Evolutionary conservation across 371 early-diverging fungal genomes (phyloP).

Genomic region (Syncephalastrum monosporum): DNA sequence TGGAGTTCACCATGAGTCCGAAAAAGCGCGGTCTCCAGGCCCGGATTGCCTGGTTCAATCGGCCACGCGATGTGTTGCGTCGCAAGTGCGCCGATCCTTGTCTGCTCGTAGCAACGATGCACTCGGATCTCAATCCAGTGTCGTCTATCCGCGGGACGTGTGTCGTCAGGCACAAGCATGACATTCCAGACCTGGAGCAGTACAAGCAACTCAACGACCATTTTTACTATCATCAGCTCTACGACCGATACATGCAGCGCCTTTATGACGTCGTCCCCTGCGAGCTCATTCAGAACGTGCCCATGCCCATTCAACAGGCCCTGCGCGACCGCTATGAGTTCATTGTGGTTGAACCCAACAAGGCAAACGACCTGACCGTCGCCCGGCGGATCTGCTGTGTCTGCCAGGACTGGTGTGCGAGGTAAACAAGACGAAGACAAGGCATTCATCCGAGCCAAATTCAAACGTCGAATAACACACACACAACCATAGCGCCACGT

Average conservation of each 20-base stretch:
- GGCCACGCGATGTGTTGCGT: constrained; percentile 77
- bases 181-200: constrained; percentile 62
- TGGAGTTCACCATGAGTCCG: constrained; percentile 69
- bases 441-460: not conserved
- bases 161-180: constrained; percentile 64
- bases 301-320: constrained; percentile 66
- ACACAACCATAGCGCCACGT: constrained; percentile 10
- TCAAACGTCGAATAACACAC: not conserved
- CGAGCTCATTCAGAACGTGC: constrained; percentile 76
- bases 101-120: constrained; percentile 84
- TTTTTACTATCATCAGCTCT: constrained; percentile 85
- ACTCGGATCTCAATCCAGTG: constrained; percentile 83
- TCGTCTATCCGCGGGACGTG: constrained; percentile 82
- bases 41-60: constrained; percentile 81
- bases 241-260: constrained; percentile 85
- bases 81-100: constrained; percentile 72
- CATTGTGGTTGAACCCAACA: constrained; percentile 82
- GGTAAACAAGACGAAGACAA: constrained; percentile 31
- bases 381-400: constrained; percentile 71
- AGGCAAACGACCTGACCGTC: constrained; percentile 71
- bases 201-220: constrained; percentile 62
- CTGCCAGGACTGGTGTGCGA: constrained; percentile 78
- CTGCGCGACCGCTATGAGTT: constrained; percentile 70
- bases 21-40: constrained; percentile 54
- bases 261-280: constrained; percentile 86